Conservation (phyloP, 2,329 filamentous ascomycete species). For the Ophiosphaerella herpotricha region DNA sequence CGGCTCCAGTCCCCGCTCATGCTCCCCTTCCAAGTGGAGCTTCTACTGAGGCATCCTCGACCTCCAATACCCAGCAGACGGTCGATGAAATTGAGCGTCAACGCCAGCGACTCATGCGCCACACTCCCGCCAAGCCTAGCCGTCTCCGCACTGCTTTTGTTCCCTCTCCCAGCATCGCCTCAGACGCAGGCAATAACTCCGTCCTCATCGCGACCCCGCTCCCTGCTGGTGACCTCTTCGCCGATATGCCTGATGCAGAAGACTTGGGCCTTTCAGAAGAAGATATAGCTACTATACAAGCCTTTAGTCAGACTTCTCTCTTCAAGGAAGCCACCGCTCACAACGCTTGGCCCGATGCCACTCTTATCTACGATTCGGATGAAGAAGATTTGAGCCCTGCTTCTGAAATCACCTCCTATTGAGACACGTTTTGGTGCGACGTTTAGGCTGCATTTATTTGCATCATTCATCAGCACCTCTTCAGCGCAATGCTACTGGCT, state of each 20-base stretch:
- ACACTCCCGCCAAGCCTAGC: constrained; percentile 41
- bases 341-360: constrained; percentile 18
- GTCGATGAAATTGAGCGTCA: constrained; percentile 33
- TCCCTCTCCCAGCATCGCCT: constrained; percentile 37
- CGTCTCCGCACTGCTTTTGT: constrained; percentile 39
- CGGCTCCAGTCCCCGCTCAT: constrained; percentile 42
- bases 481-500: no score
- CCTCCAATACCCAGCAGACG: constrained; percentile 12
- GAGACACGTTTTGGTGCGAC: no score
- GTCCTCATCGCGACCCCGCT: constrained; percentile 23
- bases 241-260: constrained; percentile 24
- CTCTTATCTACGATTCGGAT: constrained; percentile 28
- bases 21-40: constrained; percentile 32
- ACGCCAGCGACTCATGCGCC: constrained; percentile 37
- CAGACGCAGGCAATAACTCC: constrained; percentile 31
- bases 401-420: no score
- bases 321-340: constrained; percentile 15
- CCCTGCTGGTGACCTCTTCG: constrained; percentile 16
- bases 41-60: constrained; percentile 5
- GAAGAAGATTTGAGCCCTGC: constrained; percentile 13
- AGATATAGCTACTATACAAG: constrained; percentile 15
- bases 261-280: constrained; percentile 24
- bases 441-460: no score
- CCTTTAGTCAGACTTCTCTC: constrained; percentile 9
- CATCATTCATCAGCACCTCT: no score